These are phyloP conservation scores for Dictyostelium discoideum DNA, from an alignment of 78 protist species.

Conservation along the genomic window dicty_2.7 NC_007090.3:3500001-3500500, in stretches of 20 bases:
- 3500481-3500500: not conserved
- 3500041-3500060: slow-evolving; percentile 61
- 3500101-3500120: slow-evolving; percentile 55
- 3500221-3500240: not conserved
- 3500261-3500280: not conserved
- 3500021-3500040: slow-evolving; percentile 39
- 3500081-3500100: slow-evolving; percentile 33
- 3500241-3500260: not conserved
- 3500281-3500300: slow-evolving; percentile 1
- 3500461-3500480: not conserved
- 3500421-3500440: not conserved
- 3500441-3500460: not conserved
- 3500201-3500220: not conserved
- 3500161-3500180: slow-evolving; percentile 41
- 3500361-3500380: not conserved
- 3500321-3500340: not conserved
- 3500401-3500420: not conserved
- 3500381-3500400: not conserved
- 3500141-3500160: not conserved
- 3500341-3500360: not conserved
- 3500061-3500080: slow-evolving; percentile 1
- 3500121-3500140: not conserved
- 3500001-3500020: slow-evolving; percentile 55
- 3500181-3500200: slow-evolving; percentile 13
- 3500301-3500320: not conserved